These are phyloP conservation scores for Colletotrichum simmondsii DNA, from an alignment of 2,329 filamentous ascomycete genomes.

Conservation along the genomic window DNA sequence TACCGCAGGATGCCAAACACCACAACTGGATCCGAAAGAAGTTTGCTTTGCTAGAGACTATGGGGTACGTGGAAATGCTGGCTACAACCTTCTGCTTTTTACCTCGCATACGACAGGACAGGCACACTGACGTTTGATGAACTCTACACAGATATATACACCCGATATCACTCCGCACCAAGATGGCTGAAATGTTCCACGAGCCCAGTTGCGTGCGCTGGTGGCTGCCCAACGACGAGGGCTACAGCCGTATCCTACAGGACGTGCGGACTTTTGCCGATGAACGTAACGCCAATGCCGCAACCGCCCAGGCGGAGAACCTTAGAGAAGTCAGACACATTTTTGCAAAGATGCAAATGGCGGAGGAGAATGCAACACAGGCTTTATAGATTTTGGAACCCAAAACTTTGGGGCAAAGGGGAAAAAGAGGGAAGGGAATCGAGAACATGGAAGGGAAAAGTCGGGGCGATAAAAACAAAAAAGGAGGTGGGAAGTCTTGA, in stretches of 20 bases:
- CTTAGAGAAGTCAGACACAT: slow-evolving; percentile 80
- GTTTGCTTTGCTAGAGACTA: slow-evolving; percentile 80
- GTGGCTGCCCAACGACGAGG: slow-evolving; percentile 91
- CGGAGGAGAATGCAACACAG: slow-evolving; percentile 16
- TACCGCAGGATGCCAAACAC: slow-evolving; percentile 80
- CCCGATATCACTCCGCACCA: slow-evolving; percentile 76
- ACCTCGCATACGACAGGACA: background rate
- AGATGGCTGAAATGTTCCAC: slow-evolving; percentile 81
- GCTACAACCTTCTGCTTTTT: slow-evolving; percentile 8
- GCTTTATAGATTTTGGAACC: background rate
- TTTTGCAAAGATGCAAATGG: slow-evolving; percentile 68
- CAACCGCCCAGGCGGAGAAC: slow-evolving; percentile 70
- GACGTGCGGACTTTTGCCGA: slow-evolving; percentile 84
- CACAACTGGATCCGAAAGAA: slow-evolving; percentile 83
- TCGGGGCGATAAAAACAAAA: background rate
- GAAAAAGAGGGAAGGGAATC: too few species aligned
- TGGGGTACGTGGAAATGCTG: slow-evolving; percentile 71
- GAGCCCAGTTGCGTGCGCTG: slow-evolving; percentile 78
- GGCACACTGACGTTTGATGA: slow-evolving; percentile 2
- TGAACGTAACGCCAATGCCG: slow-evolving; percentile 73
- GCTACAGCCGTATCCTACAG: slow-evolving; percentile 77
- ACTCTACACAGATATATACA: slow-evolving; percentile 78
- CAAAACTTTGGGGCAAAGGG: background rate
- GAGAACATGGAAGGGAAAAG: background rate
- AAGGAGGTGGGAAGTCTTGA: background rate